phyloP scores from a whole-genome alignment of 805 yeast genomes.

The Candida sonorensis region DNA sequence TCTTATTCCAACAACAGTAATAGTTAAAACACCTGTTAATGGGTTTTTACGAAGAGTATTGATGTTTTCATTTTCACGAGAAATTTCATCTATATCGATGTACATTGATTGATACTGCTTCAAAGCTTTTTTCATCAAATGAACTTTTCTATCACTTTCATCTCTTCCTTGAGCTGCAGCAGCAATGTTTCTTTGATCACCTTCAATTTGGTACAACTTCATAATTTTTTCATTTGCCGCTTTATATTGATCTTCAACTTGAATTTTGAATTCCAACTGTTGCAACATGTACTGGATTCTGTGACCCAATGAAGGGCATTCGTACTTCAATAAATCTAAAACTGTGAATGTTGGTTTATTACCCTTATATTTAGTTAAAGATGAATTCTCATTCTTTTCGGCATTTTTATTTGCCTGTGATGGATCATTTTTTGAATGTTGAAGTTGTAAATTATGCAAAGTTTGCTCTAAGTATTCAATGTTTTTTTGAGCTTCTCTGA shows the following conservation, averaged over 20 bases:
- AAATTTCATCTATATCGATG: constrained; percentile 60
- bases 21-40: constrained; percentile 68
- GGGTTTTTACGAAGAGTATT: constrained; percentile 77
- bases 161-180: constrained; percentile 85
- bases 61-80: constrained; percentile 57
- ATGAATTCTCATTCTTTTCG: constrained; percentile 3
- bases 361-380: constrained; percentile 2
- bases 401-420: no score
- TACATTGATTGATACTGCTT: constrained; percentile 88
- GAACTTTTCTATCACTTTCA: constrained; percentile 82
- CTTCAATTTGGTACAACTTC: constrained; percentile 81
- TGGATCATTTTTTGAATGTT: constrained; percentile 16
- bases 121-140: constrained; percentile 71
- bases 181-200: constrained; percentile 76
- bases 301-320: constrained; percentile 91
- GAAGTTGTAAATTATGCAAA: constrained; percentile 50
- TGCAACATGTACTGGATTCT: constrained; percentile 93
- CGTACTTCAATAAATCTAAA: constrained; percentile 81
- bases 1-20: constrained; percentile 70
- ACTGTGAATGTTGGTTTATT: constrained; percentile 49
- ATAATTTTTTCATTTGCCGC: constrained; percentile 89
- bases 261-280: constrained; percentile 86
- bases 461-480: constrained; percentile 82
- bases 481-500: constrained; percentile 86
- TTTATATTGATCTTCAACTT: constrained; percentile 88